phyloP scores from a whole-genome alignment of 768 basidiomycete species.

The Gloeopeniophorella convolvens region DNA sequence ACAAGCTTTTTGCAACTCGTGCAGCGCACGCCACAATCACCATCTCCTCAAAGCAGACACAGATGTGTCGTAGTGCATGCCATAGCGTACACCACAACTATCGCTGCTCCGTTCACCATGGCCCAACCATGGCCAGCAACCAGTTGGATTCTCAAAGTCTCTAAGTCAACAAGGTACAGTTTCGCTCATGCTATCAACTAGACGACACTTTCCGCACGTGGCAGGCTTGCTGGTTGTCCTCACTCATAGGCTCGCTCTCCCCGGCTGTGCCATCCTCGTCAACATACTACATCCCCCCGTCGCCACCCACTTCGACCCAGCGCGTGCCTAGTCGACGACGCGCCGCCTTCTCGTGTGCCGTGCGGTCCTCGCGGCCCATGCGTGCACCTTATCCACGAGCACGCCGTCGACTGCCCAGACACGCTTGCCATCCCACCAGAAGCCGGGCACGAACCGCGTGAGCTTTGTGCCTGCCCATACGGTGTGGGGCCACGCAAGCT shows the following conservation, averaged over 20 bases:
- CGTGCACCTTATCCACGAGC: conserved; percentile 59
- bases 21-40: no score
- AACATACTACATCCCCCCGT: conserved; percentile 41
- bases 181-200: no score
- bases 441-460: conserved; percentile 65
- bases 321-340: conserved; percentile 51
- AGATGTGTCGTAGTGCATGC: no score
- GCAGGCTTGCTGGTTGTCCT: conserved; percentile 62
- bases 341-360: conserved; percentile 65
- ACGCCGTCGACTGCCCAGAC: conserved; percentile 59
- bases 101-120: no score
- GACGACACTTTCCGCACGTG: no score
- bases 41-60: no score
- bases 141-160: no score
- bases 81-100: no score
- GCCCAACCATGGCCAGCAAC: no score
- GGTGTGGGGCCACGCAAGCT: conserved; percentile 65
- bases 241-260: conserved; percentile 24
- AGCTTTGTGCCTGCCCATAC: conserved; percentile 64
- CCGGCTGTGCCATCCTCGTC: conserved; percentile 39
- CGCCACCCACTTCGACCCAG: conserved; percentile 61
- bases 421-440: conserved; percentile 57
- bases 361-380: conserved; percentile 64
- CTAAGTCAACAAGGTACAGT: no score
- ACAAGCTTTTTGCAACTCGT: no score